phyloP scores from a whole-genome alignment of 345 rosid species.

The Rhodamnia argentea region DNA sequence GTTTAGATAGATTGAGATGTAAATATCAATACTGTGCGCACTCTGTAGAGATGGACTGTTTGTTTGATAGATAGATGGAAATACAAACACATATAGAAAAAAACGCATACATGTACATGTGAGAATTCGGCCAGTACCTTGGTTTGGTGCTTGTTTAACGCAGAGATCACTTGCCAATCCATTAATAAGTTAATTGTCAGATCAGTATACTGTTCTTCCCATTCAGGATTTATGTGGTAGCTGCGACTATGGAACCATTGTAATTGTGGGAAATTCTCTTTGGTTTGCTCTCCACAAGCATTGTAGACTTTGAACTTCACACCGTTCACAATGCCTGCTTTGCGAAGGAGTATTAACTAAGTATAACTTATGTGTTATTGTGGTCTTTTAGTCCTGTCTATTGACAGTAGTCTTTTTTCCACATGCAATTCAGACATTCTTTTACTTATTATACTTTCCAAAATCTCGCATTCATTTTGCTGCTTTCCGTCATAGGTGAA shows the following conservation, averaged over 20 bases:
- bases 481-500: conserved; percentile 32
- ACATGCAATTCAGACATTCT: not conserved
- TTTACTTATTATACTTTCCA: not conserved
- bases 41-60: not conserved
- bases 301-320: not conserved
- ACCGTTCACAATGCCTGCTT: not conserved
- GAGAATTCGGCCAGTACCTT: not conserved
- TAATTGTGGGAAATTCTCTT: not conserved
- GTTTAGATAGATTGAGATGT: not conserved
- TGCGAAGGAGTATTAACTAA: not conserved
- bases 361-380: not conserved
- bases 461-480: not conserved
- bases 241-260: not conserved
- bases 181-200: not conserved
- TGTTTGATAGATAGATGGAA: not conserved
- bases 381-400: not conserved
- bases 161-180: not conserved
- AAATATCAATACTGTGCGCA: not conserved
- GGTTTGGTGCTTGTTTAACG: not conserved
- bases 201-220: not conserved
- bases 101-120: not conserved
- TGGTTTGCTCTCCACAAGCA: not conserved
- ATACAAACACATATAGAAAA: not conserved
- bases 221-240: not conserved
- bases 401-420: not conserved